phyloP scores from a whole-genome alignment of 1,284 basidiomycete species.

The Sanghuangporus baumii region DNA sequence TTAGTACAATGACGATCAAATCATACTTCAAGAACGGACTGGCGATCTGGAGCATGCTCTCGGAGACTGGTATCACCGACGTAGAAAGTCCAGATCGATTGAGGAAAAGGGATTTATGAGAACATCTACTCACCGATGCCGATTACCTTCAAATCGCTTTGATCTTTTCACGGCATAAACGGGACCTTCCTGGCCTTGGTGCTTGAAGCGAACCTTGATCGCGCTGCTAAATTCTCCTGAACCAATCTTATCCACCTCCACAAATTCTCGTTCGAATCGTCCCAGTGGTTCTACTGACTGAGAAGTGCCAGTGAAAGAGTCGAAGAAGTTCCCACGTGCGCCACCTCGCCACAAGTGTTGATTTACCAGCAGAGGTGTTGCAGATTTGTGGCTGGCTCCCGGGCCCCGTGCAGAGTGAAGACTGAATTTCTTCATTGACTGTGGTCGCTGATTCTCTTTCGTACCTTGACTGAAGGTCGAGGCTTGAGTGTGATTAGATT shows the following conservation, averaged over 20 bases:
- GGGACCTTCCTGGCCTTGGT: conserved; percentile 38
- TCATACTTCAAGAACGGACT: not conserved
- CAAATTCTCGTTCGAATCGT: conserved; percentile 74
- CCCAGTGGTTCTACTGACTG: conserved; percentile 42
- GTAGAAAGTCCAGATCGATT: not conserved
- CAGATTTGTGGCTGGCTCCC: not conserved
- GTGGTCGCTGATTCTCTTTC: conserved; percentile 13
- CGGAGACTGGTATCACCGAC: conserved; percentile 3
- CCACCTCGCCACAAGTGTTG: conserved; percentile 18
- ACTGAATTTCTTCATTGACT: not conserved
- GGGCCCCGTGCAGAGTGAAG: conserved; percentile 18
- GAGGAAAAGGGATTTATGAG: not conserved
- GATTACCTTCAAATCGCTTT: conserved; percentile 86
- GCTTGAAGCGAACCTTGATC: conserved; percentile 79
- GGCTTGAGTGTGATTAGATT: conserved; percentile 26
- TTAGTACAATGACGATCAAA: not conserved
- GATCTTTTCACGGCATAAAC: conserved; percentile 93
- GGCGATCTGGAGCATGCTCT: conserved; percentile 8
- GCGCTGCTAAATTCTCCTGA: conserved; percentile 94
- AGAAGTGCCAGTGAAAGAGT: conserved; percentile 15
- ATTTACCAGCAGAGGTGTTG: conserved; percentile 12
- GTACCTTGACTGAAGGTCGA: conserved; percentile 18
- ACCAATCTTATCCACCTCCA: conserved; percentile 79
- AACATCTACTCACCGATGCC: conserved; percentile 69
- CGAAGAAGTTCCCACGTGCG: conserved; percentile 11